Conservation (phyloP, 805 yeast genomes). For the Cyberlindnera petersonii region DNA sequence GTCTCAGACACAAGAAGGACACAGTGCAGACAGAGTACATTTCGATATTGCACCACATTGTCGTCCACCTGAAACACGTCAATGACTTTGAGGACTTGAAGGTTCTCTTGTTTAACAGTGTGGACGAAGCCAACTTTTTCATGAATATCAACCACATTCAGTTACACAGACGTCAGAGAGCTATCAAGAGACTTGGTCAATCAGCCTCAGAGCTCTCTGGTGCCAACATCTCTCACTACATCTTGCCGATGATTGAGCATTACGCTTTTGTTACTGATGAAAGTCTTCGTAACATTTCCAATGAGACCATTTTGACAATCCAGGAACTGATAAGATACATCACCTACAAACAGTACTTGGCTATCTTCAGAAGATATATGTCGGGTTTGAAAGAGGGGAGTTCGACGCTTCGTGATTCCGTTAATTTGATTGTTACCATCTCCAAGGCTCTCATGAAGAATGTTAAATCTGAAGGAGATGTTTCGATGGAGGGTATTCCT, state of each 20-base stretch:
- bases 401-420: conserved; percentile 51
- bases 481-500: conserved; percentile 33
- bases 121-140: conserved; percentile 82
- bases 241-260: conserved; percentile 82
- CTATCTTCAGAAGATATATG: conserved; percentile 67
- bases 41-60: conserved; percentile 58
- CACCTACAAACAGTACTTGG: conserved; percentile 77
- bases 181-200: conserved; percentile 61
- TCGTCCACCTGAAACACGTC: conserved; percentile 40
- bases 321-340: conserved; percentile 53
- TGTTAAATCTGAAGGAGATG: conserved; percentile 20
- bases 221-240: conserved; percentile 66
- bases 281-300: conserved; percentile 54
- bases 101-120: conserved; percentile 55
- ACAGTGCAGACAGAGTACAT: conserved; percentile 70
- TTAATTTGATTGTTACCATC: conserved; percentile 53
- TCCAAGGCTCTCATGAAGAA: conserved; percentile 47
- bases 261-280: conserved; percentile 62
- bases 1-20: conserved; percentile 59
- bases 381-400: conserved; percentile 43
- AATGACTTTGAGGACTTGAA: conserved; percentile 64
- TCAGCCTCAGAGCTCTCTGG: conserved; percentile 45
- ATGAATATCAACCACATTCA: conserved; percentile 78
- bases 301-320: conserved; percentile 63
- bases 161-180: conserved; percentile 78